Percentiles rank a stretch among this genome's conserved stretches.
phyloP scores from a whole-genome alignment of 2,329 filamentous ascomycete species.

The Emericellopsis atlantica region DNA sequence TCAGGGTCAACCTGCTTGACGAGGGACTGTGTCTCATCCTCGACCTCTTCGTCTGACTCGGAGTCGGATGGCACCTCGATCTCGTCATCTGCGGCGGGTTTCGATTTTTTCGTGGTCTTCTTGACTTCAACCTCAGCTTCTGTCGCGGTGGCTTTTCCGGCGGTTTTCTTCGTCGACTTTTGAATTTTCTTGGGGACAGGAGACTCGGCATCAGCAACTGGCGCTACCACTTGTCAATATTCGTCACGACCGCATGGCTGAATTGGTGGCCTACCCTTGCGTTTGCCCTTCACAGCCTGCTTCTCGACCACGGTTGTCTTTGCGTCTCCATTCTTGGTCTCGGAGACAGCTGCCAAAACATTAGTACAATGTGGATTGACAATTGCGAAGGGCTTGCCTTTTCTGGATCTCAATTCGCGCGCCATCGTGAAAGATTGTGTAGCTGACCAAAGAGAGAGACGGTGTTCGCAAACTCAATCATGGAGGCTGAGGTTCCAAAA shows the following conservation, averaged over 20 bases:
- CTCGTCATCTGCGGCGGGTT: slow-evolving; percentile 9
- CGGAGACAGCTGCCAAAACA: slow-evolving; percentile 9
- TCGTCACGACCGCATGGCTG: neutral
- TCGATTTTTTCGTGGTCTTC: slow-evolving; percentile 12
- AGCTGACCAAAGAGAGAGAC: too few species aligned
- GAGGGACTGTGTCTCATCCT: slow-evolving; percentile 28
- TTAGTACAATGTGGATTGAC: too few species aligned
- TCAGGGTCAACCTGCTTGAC: slow-evolving; percentile 30
- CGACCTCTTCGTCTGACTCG: slow-evolving; percentile 24
- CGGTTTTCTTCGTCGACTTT: slow-evolving; percentile 20
- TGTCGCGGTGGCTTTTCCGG: slow-evolving; percentile 11
- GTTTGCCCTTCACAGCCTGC: slow-evolving; percentile 21
- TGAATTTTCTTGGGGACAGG: slow-evolving; percentile 22
- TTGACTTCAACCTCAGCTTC: slow-evolving; percentile 12
- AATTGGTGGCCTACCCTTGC: slow-evolving; percentile 11
- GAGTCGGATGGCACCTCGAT: slow-evolving; percentile 16
- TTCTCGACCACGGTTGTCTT: slow-evolving; percentile 18
- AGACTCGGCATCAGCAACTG: slow-evolving; percentile 20
- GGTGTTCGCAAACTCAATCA: too few species aligned
- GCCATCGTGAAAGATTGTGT: slow-evolving; percentile 1
- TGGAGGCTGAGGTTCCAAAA: too few species aligned
- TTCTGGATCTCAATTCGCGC: slow-evolving; percentile 9
- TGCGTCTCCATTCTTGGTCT: slow-evolving; percentile 16
- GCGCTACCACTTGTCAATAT: neutral
- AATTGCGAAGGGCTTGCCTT: slow-evolving; percentile 7